Evolutionary conservation across 306 rosid species (phyloP).

Genomic region (Vigna angularis): DNA sequence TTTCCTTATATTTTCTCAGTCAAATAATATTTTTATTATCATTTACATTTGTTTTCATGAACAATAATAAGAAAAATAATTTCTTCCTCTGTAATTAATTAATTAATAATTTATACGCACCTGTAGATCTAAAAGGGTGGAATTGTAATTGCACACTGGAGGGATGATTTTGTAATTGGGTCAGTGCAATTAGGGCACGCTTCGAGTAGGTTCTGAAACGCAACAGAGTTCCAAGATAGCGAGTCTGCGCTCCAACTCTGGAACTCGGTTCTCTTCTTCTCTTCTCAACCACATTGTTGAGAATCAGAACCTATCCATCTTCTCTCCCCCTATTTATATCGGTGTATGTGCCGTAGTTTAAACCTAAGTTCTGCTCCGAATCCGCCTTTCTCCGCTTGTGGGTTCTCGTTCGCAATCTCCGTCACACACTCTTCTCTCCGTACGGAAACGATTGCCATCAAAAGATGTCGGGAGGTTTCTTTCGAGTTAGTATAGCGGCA

Average conservation of each 20-base stretch:
- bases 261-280: constrained; percentile 2
- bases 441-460: constrained; percentile 51
- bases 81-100: too few relatives aligned
- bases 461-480: constrained; percentile 98
- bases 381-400: neutral
- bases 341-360: constrained; percentile 3
- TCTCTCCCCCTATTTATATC: neutral
- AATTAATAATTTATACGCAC: too few relatives aligned
- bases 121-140: neutral
- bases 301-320: constrained; percentile 1
- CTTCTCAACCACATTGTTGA: neutral
- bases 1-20: too few relatives aligned
- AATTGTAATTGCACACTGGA: neutral
- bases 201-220: constrained; percentile 36
- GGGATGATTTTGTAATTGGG: neutral
- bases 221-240: neutral
- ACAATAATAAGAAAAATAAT: too few relatives aligned
- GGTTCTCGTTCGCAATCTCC: constrained; percentile 44
- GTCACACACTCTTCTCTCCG: constrained; percentile 34
- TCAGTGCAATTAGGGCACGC: constrained; percentile 47
- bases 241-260: neutral
- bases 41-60: too few relatives aligned
- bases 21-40: too few relatives aligned
- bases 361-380: constrained; percentile 11
- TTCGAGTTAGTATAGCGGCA: constrained; percentile 63